phyloP scores from a whole-genome alignment of 1,284 basidiomycete species.

The Rhodotorula mucilaginosa region DNA sequence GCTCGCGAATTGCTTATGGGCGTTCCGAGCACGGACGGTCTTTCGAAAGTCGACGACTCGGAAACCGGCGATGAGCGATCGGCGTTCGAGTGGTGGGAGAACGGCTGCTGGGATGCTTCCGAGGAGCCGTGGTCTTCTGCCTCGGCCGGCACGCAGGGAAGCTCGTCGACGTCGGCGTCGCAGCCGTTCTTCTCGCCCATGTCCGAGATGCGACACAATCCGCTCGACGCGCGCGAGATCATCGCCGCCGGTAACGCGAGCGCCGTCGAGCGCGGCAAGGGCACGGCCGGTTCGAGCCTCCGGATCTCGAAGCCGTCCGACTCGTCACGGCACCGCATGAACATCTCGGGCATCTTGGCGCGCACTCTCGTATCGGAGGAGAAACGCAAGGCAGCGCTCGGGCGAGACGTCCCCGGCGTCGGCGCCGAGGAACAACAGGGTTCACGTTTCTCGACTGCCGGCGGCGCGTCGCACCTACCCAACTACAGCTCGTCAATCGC shows the following conservation, averaged over 20 bases:
- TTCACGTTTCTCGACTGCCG: neutral
- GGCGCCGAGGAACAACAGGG: neutral
- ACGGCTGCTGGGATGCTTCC: constrained; percentile 3
- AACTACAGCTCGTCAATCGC: neutral
- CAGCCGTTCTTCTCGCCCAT: constrained; percentile 30
- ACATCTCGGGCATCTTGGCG: constrained; percentile 25
- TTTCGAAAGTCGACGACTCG: constrained; percentile 7
- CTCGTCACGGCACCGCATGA: constrained; percentile 21
- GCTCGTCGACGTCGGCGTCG: neutral
- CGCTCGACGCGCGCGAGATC: constrained; percentile 31
- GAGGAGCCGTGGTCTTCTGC: constrained; percentile 4
- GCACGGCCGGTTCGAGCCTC: constrained; percentile 21
- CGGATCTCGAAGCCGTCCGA: constrained; percentile 24
- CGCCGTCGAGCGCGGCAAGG: constrained; percentile 12
- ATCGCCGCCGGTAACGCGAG: constrained; percentile 26
- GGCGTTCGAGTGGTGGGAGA: neutral
- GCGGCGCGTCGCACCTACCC: neutral
- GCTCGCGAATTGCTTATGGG: constrained; percentile 39
- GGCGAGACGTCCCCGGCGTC: neutral
- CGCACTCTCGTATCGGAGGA: constrained; percentile 27
- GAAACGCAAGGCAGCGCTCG: constrained; percentile 21
- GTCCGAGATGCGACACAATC: constrained; percentile 15
- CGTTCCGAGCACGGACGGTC: constrained; percentile 16
- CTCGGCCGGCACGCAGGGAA: neutral
- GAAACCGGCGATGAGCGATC: neutral